A percentile compares a stretch with the other conserved stretches of the same genome.
These are phyloP conservation scores for Phyllachora maydis DNA, from an alignment of 2,329 filamentous ascomycete genomes.

Conservation along the genomic window DNA sequence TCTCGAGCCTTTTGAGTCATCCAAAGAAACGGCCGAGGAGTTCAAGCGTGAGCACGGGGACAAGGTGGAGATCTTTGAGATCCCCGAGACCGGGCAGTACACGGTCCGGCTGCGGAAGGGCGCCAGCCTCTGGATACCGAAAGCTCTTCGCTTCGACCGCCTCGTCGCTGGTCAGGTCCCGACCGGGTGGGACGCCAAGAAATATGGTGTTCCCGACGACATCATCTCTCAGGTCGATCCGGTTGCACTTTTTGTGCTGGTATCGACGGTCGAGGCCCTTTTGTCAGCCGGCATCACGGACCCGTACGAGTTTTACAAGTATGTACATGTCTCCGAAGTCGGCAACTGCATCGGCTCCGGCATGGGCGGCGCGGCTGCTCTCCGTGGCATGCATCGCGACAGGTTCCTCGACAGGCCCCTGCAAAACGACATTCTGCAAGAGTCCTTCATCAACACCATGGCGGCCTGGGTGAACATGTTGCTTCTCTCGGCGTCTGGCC, in stretches of 20 bases:
- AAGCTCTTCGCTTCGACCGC: slow-evolving; percentile 91
- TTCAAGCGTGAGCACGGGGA: slow-evolving; percentile 95
- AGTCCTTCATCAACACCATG: slow-evolving; percentile 99
- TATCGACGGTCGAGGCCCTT: slow-evolving; percentile 81
- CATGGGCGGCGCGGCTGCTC: slow-evolving; percentile 83
- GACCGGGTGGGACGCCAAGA: slow-evolving; percentile 91
- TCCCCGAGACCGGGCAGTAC: slow-evolving; percentile 82
- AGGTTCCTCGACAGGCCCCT: slow-evolving; percentile 91
- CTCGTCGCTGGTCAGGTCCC: slow-evolving; percentile 94
- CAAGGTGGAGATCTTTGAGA: slow-evolving; percentile 94
- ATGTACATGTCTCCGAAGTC: slow-evolving; percentile 92
- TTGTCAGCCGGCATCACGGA: slow-evolving; percentile 91
- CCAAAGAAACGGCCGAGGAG: slow-evolving; percentile 91
- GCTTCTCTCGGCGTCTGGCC: slow-evolving; percentile 85
- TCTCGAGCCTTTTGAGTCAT: slow-evolving; percentile 88
- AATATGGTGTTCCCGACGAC: slow-evolving; percentile 90
- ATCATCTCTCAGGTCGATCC: slow-evolving; percentile 96
- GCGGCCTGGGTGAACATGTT: slow-evolving; percentile 99
- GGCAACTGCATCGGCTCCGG: slow-evolving; percentile 97
- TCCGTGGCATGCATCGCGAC: slow-evolving; percentile 97
- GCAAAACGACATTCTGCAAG: slow-evolving; percentile 96
- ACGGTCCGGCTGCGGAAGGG: slow-evolving; percentile 91
- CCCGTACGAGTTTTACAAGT: slow-evolving; percentile 99
- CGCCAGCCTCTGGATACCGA: slow-evolving; percentile 84
- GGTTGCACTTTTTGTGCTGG: slow-evolving; percentile 85